phyloP scores from a whole-genome alignment of 345 rosid species.

The Salix exigua region DNA sequence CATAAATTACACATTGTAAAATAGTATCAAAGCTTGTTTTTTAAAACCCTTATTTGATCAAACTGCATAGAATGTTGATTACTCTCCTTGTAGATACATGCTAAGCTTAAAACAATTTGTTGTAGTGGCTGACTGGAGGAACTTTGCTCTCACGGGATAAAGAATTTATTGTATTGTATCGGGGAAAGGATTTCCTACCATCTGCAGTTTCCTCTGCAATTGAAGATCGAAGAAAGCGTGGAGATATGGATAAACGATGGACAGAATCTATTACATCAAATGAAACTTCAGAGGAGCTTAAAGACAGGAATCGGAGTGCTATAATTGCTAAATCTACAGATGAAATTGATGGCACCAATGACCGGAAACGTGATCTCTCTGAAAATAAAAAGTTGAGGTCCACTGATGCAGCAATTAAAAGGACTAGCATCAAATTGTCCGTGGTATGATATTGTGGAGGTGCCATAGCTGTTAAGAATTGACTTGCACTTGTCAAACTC shows the following conservation, averaged over 20 bases:
- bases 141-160: conserved; percentile 71
- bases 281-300: conserved; percentile 21
- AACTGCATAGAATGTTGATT: no score
- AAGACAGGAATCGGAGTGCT: conserved; percentile 3
- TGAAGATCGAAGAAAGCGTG: conserved; percentile 63
- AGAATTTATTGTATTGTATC: conserved; percentile 73
- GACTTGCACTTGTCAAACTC: conserved; percentile 9
- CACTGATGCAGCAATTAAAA: conserved; percentile 49
- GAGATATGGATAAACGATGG: conserved; percentile 29
- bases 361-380: conserved; percentile 16
- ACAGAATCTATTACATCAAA: conserved; percentile 16
- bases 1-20: no score
- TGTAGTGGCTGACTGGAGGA: conserved; percentile 92
- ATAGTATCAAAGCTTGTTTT: no score
- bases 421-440: conserved; percentile 59
- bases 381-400: conserved; percentile 36
- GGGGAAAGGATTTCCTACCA: conserved; percentile 97
- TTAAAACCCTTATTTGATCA: no score
- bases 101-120: conserved; percentile 27
- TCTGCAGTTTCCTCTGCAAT: conserved; percentile 80
- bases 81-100: neutral
- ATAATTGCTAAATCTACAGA: conserved; percentile 14
- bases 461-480: conserved; percentile 11
- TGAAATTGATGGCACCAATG: conserved; percentile 20
- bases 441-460: conserved; percentile 44